Evolutionary conservation across 768 basidiomycete genomes (phyloP).

Genomic region (Amylocystis lapponica): DNA sequence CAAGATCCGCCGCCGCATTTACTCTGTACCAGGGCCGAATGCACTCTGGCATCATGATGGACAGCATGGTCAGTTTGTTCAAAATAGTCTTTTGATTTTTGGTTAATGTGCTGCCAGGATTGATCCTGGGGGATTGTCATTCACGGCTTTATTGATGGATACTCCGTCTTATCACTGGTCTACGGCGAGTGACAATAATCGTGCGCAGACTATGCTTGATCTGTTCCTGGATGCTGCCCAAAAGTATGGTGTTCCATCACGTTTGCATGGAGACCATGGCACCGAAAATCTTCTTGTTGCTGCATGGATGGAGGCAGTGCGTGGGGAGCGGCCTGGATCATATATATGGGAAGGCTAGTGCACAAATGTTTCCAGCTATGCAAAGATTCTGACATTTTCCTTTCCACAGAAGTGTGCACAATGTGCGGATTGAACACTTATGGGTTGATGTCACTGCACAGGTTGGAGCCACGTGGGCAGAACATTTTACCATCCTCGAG

Average conservation of each 20-base stretch:
- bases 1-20: slow-evolving; percentile 9
- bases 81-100: not conserved
- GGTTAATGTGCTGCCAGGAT: slow-evolving; percentile 2
- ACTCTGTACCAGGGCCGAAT: slow-evolving; percentile 20
- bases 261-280: slow-evolving; percentile 23
- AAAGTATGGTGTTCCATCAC: slow-evolving; percentile 16
- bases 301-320: slow-evolving; percentile 16
- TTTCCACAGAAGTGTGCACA: slow-evolving; percentile 17
- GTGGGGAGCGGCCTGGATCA: slow-evolving; percentile 15
- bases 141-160: slow-evolving; percentile 23
- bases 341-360: slow-evolving; percentile 23
- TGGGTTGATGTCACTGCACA: slow-evolving; percentile 22
- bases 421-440: slow-evolving; percentile 21
- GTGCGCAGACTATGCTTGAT: slow-evolving; percentile 10
- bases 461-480: slow-evolving; percentile 18
- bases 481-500: slow-evolving; percentile 18
- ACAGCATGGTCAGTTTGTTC: slow-evolving; percentile 17
- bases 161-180: slow-evolving; percentile 11
- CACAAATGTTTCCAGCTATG: not conserved
- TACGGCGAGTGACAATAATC: slow-evolving; percentile 16
- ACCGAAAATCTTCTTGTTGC: slow-evolving; percentile 23
- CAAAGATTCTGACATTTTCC: not conserved
- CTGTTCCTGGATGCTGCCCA: slow-evolving; percentile 11
- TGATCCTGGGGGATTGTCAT: slow-evolving; percentile 19
- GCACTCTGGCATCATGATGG: slow-evolving; percentile 25